Evolutionary conservation across 768 basidiomycete species (phyloP).

Genomic region (Lepiota brunneoincarnata): DNA sequence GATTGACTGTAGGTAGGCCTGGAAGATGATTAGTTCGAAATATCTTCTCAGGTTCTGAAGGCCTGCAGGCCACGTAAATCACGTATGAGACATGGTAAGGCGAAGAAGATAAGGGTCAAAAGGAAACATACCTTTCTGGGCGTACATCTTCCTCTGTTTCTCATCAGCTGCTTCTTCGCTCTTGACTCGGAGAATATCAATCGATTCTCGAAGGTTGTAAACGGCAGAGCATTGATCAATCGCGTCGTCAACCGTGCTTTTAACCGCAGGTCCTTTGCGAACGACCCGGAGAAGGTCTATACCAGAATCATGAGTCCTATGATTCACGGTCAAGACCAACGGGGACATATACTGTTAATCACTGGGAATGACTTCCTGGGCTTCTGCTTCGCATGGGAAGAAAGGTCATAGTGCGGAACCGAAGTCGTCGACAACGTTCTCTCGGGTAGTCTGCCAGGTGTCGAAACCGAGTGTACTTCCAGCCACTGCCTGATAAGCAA

Average conservation of each 20-base stretch:
- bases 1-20: conserved; percentile 82
- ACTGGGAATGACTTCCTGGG: conserved; percentile 7
- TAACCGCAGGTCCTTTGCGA: conserved; percentile 82
- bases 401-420: conserved; percentile 29
- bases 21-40: conserved; percentile 84
- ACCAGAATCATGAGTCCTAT: conserved; percentile 6
- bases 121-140: conserved; percentile 61
- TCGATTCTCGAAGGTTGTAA: conserved; percentile 83
- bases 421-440: conserved; percentile 41
- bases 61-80: conserved; percentile 36
- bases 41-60: conserved; percentile 81
- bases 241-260: conserved; percentile 80
- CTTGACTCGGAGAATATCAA: conserved; percentile 75
- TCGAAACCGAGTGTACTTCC: conserved; percentile 36
- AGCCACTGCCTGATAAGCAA: conserved; percentile 86
- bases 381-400: conserved; percentile 19
- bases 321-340: neutral
- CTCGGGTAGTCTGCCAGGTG: conserved; percentile 31
- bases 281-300: conserved; percentile 82
- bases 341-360: conserved; percentile 10
- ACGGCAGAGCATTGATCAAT: conserved; percentile 85
- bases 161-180: conserved; percentile 81
- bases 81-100: neutral
- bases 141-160: conserved; percentile 58
- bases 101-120: conserved; percentile 5